phyloP scores from a whole-genome alignment of 805 yeast genomes.

The Clavispora carvajalis region DNA sequence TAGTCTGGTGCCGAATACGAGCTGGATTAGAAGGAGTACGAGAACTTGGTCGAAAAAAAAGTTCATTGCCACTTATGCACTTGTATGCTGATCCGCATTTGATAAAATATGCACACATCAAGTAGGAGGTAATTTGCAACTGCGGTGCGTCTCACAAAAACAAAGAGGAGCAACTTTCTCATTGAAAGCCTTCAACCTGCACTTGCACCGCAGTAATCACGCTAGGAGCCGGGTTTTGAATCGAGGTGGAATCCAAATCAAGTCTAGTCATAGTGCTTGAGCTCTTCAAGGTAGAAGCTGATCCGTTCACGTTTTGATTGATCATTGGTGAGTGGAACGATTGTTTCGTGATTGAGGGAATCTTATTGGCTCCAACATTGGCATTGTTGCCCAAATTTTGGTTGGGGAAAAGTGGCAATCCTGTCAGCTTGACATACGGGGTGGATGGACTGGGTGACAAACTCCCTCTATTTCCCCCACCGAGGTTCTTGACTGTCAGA shows the following conservation, averaged over 20 bases:
- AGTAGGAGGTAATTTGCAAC: too few relatives aligned
- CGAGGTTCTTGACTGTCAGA: conserved; percentile 5
- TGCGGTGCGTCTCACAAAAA: neutral
- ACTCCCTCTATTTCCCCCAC: conserved; percentile 5
- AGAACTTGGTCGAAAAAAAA: neutral
- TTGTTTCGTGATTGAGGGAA: conserved; percentile 10
- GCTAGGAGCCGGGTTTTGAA: conserved; percentile 27
- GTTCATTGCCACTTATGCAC: neutral
- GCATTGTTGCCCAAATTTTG: conserved; percentile 15
- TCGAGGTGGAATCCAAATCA: conserved; percentile 24
- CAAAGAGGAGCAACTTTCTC: too few relatives aligned
- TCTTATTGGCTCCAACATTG: conserved; percentile 7
- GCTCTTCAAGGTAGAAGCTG: conserved; percentile 23
- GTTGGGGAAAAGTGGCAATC: conserved; percentile 15
- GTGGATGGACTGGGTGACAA: conserved; percentile 15
- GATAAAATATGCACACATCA: too few relatives aligned
- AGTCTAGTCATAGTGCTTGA: conserved; percentile 29
- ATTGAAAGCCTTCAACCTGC: conserved; percentile 18
- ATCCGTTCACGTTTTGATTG: conserved; percentile 15
- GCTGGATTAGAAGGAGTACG: neutral
- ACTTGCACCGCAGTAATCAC: conserved; percentile 40
- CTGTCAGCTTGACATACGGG: conserved; percentile 9
- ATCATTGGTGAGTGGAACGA: conserved; percentile 13
- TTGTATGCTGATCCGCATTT: too few relatives aligned
- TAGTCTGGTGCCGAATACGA: neutral